Base-by-base conservation (phyloP, 352 stramenopile species). In the Sclerospora graminicola region DNA sequence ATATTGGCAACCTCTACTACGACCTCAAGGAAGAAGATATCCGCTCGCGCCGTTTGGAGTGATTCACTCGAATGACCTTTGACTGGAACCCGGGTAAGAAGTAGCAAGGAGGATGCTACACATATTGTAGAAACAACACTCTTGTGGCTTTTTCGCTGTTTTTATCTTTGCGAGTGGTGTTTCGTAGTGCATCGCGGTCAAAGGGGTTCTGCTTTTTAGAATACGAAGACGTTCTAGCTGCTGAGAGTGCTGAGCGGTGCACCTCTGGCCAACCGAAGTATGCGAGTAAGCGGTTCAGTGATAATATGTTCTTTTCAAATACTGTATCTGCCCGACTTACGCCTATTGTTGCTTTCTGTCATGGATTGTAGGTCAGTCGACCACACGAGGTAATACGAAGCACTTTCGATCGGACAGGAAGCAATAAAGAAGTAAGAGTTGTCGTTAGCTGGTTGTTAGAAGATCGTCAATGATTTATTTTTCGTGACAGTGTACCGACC, bases 141-240 rank as follows among this genome's bases (percentile, higher is more conserved):
- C 6, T 10, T 55, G n/a, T 8, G 7, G 41, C 16, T 47, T 39
- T 42, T 40, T 15, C 48, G 18, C 7, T 10, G 26, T 35, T 16
- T 6, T 23, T 48, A 6, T 23, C n/a, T n/a, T n/a, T n/a, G n/a
- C n/a, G n/a, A n/a, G n/a, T n/a, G n/a, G n/a, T n/a, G n/a, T n/a
- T n/a, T n/a, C 19, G 32, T 21, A 89, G 77, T n/a, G 64, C 66
- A 4, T 64, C 60, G 8, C 66, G 77, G 21, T 89, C 77, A 8
- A 89, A 89, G 46, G 77, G 77, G 0, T 89, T 86, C 36, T 89
- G 77, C 51, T 89, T 89, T 46, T 56, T 89, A 41, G 77, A 89
- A 41, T 89, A 83, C 27, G 70, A 89, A 31, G 77, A 89, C 35
- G 71, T 86, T 15, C 45, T 89, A 35, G 77, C 77, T 27, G 77